Base-by-base conservation (phyloP, 2,329 filamentous ascomycete genomes). In the Knoxdaviesia proteae region DNA sequence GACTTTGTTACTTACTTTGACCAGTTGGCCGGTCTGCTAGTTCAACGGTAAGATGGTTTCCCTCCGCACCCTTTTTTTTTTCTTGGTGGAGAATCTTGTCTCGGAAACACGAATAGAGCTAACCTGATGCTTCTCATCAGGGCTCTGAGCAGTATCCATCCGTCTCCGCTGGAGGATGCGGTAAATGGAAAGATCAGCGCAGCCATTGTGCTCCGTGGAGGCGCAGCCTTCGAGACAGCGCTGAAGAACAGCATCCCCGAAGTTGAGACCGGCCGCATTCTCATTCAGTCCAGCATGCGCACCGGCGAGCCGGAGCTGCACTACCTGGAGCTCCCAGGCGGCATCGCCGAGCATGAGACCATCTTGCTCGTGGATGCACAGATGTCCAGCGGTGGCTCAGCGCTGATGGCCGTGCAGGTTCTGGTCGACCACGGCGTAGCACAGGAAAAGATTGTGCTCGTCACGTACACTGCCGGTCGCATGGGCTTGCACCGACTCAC, bases 1-100 rank as follows among this genome's bases (percentile, higher is more conserved):
- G 87, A 96, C 51, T 96, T 94, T 56, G 84, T 94, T 47, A 96
- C 96, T 60, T 96, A 96, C 60, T 94, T 96, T 58, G 86, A 98
- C 59, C 74, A 90, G 35, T 65, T 96, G 35, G 76, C 83, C 2
- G 75, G 81, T n/a, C 65, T 94, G 42, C 67, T 96, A 31, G 73
- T 96, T 39, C 88, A 96, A 58, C 65, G 76, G 72, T 78, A 59
- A 47, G 69, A 60, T 9, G 7, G 30, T 11, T 3, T n/a, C 10
- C 3, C 9, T 32, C n/a, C 5, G 10, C 20, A 20, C 20, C 3
- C 20, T 20, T 20, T 20, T 20, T 20, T 20, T 20, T 44, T 32
- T 8, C 5, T 32, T 10, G 2, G n/a, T 32, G 42, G 20, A 29
- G 38, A 11, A 10, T 36, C 7, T 29, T 30, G 8, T 29, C n/a